Evolutionary conservation across 31 red algal genomes (phyloP), one percentile per base, ranked within the genome.

Genomic region (Asparagopsis taxiformis): DNA sequence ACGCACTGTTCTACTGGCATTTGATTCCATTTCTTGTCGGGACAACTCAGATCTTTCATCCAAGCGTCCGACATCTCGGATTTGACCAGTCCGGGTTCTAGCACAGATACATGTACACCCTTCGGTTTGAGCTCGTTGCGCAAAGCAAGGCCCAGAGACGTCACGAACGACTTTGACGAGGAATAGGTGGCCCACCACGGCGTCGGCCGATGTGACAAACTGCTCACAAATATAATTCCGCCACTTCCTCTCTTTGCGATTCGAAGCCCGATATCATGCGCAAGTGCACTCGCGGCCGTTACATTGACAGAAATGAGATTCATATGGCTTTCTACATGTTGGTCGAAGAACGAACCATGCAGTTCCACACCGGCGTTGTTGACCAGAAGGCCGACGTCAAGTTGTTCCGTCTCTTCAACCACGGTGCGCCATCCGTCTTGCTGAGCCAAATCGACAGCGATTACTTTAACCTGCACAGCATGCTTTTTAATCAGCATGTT

Each of bases 331-430:
- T 68, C 65, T 3, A 68, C 38, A 19, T 65, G 55, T 6, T 31
- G 48, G 39, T 80, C 75, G 31, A 92, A 19, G 77, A 99, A 95
- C 22, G 96, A 70, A 10, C 83, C 85, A 33, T 44, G 26, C 1
- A 93, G 22, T 8, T 82, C 90, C 22, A 95, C 71, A 35, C 96
- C 96, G 0, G 89, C 96, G 72, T 95, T 95, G 63, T 99, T 99
- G 7, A 99, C 66, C 20, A 99, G 59, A 7, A 99, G 70, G 3
- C 84, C 66, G 31, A 92, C 49, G 9, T 74, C 46, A 33, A 91
- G 48, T 7, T 62, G 41, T 2, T 34, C 28, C n/a, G 93, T 78
- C 2, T 36, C 50, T 17, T 23, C 31, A 3, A 59, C 23, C 5
- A 99, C 68, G 19, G 35, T 36, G 19, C 34, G 35, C 23, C 75